Conservation (phyloP, 768 basidiomycete genomes). For the Agaricus subrufescens region DNA sequence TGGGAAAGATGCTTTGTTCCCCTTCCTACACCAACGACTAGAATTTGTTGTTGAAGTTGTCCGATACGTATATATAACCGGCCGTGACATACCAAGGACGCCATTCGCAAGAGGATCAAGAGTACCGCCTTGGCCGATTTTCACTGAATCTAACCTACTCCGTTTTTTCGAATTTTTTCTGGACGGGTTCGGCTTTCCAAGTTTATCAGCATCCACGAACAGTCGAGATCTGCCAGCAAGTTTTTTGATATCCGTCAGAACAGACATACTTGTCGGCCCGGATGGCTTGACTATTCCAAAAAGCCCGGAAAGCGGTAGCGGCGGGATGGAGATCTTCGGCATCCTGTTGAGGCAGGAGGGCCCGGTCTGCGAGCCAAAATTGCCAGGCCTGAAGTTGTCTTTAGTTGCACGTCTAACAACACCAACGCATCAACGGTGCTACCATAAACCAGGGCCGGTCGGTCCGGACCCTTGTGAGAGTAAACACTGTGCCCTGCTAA, state of each 20-base stretch:
- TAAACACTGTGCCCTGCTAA: not conserved
- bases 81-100: conserved; percentile 65
- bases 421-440: too few relatives aligned
- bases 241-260: conserved; percentile 81
- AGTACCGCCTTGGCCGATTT: conserved; percentile 93
- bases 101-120: conserved; percentile 96
- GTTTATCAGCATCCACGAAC: conserved; percentile 64
- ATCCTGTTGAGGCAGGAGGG: conserved; percentile 28
- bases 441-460: too few relatives aligned
- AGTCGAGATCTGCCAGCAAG: conserved; percentile 74
- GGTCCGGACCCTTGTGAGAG: not conserved
- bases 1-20: conserved; percentile 83
- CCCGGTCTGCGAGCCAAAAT: too few relatives aligned
- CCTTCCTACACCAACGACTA: conserved; percentile 86
- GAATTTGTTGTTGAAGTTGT: conserved; percentile 1
- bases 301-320: conserved; percentile 69
- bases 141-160: conserved; percentile 43
- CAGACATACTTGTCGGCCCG: conserved; percentile 87
- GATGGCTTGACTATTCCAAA: conserved; percentile 92
- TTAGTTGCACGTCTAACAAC: too few relatives aligned
- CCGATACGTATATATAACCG: not conserved
- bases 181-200: conserved; percentile 37
- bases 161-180: conserved; percentile 38
- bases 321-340: conserved; percentile 56
- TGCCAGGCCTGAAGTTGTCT: too few relatives aligned